Base-by-base conservation (phyloP, 2,329 filamentous ascomycete genomes). In the Beauveria australis region DNA sequence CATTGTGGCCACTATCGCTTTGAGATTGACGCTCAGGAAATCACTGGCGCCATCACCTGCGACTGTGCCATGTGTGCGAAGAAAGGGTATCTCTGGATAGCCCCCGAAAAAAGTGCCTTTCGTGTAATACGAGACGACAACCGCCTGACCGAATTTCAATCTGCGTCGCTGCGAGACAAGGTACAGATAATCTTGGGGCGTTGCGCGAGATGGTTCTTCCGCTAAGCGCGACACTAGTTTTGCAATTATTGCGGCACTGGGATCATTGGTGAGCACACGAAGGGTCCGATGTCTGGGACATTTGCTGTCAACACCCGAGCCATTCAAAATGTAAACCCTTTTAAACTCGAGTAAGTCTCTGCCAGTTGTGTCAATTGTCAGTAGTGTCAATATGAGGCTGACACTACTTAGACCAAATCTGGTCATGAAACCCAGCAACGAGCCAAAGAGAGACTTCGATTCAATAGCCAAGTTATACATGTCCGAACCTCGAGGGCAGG, bases 1-100 rank as follows among this genome's bases (percentile, higher is more conserved):
- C 69, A 72, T 61, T 72, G 70, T 61, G 70, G 69, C 4, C 51
- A 54, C 3, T 70, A 67, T 46, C 68, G 69, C 33, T 72, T 66
- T 30, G 63, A 67, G 28, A 8, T 71, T 3, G 18, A 54, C 3
- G 7, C 63, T 2, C 55, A 64, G 1, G 51, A 63, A 3, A 63
- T 62, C 24, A 58, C 41, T 3, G 40, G 55, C 0, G 63, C 64
- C 0, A 59, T 64, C 0, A 44, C 63, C 1, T 72, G 70, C 57
- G 41, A 61, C 24, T 72, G 70, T 55, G 62, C 53, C 3, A 64
- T 68, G n/a, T 72, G 70, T 48, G 19, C 8, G 1, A 72, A 69
- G 59, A 69, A 70, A 22, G 70, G 69, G 2, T 67, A 69, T 40
- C 62, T 70, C 3, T 72, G 70, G 69, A 43, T 67, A 2, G 56